phyloP scores from a whole-genome alignment of 768 basidiomycete species.

The Glaciozyma antarctica region DNA sequence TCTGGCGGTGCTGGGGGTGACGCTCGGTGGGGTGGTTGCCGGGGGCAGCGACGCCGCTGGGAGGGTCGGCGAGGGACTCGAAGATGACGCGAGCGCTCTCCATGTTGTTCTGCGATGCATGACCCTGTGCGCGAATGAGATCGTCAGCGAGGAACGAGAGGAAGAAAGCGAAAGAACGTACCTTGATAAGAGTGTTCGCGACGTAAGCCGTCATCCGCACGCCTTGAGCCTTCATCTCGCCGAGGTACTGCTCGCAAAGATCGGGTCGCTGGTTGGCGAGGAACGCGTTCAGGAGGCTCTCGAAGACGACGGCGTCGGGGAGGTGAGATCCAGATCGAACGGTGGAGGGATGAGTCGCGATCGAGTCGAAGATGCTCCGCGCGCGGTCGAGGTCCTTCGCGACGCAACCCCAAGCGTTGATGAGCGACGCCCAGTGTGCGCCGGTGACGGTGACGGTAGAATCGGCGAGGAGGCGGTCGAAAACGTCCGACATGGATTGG shows the following conservation, averaged over 20 bases:
- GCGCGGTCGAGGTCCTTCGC: constrained; percentile 68
- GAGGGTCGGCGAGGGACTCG: constrained; percentile 67
- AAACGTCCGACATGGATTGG: constrained; percentile 59
- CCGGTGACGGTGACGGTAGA: constrained; percentile 48
- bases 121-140: constrained; percentile 48
- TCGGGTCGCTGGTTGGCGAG: constrained; percentile 69
- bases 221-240: constrained; percentile 52
- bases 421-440: constrained; percentile 70
- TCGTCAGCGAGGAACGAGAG: background rate
- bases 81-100: constrained; percentile 67
- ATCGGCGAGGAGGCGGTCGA: constrained; percentile 51
- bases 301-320: constrained; percentile 77
- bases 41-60: constrained; percentile 72
- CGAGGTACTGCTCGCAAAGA: constrained; percentile 59
- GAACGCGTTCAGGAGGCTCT: constrained; percentile 78
- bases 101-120: constrained; percentile 59
- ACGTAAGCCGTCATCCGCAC: constrained; percentile 93
- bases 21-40: constrained; percentile 72
- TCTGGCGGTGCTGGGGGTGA: constrained; percentile 38
- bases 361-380: constrained; percentile 64
- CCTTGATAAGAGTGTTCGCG: constrained; percentile 57
- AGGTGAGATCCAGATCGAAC: constrained; percentile 38
- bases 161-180: background rate
- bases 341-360: constrained; percentile 50
- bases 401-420: constrained; percentile 79